Base-by-base conservation (phyloP, 2,329 filamentous ascomycete species). In the Epichloe festucae region DNA sequence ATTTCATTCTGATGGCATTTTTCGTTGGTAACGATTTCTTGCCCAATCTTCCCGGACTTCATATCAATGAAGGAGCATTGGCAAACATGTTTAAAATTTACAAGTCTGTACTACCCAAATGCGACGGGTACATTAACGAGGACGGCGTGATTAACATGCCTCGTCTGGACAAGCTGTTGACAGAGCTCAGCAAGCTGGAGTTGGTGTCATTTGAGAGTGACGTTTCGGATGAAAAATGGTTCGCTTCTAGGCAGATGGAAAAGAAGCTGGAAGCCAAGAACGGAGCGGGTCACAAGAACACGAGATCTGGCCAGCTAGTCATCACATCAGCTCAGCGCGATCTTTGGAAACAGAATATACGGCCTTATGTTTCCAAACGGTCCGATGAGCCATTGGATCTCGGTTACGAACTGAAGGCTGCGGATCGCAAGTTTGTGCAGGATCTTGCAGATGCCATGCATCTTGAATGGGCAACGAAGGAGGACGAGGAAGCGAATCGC, bases 1-100 rank as follows among this genome's bases (percentile, higher is more conserved):
- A 98, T 74, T 98, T 98, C 69, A 97, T 98, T 65, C 79, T 98
- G 55, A 96, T 98, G 89, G 91, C 90, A 46, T 98, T 98, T 73
- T 98, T 98, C 68, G 89, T 98, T 62, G 93, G 93, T 65, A 98
- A 98, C 69, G 93, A 98, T 78, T 98, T 98, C 72, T 78, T 98
- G 67, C 93, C 93, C 3, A 96, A 98, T 69, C 76, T 98, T 53
- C 94, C 94, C 5, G 88, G 94, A 63, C 72, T 98, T 57, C 93
- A 98, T 69, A 98, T 98, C 70, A 98, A 98, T 68, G 94, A 98
- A 69, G 94, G 93, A 57, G 93, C 94, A 21, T 73, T 98, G 67
- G 88, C 91, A 23, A 84, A 93, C 64, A 98, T 98, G 93, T 98
- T 98, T 68, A 85, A 86, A 63, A 82, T 95, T 54, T 98, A 98